Evolutionary conservation across 2,329 filamentous ascomycete genomes (phyloP), one percentile per base, ranked within the genome.

Genomic region (Neofusicoccum parvum): DNA sequence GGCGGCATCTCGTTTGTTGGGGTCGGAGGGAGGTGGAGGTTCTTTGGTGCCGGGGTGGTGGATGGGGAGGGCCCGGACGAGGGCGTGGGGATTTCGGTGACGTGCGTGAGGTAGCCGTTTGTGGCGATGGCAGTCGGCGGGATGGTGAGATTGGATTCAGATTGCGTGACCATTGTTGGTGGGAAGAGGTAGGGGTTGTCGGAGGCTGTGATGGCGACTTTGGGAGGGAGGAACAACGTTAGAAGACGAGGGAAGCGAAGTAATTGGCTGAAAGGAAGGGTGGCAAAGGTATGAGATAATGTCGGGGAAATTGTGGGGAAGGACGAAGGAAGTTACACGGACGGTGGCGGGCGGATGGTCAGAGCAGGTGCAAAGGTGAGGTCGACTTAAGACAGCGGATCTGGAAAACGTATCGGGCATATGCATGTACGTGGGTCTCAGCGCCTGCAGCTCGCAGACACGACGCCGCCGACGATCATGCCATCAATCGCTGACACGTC

Each of bases 51-150:
- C 23, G n/a, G 23, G 1, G n/a, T 14, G n/a, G 11, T 14, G 27
- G 39, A 46, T 3, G 56, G 56, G 10, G 56, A 60, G 3, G 41
- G 27, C 3, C 32, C 4, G 7, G 27, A 32, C 5, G 27, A 32
- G 27, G 56, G 56, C 5, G 56, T 48, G 15, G 56, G 56, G 32
- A 48, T 27, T 48, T 60, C 56, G 56, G 43, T 36, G 27, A 60
- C 43, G 11, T 43, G 56, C 5, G 17, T 36, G 43, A 60, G 56
- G 17, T 60, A 46, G 27, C 56, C 43, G 32, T 60, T 37, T 27
- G 56, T n/a, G 32, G 56, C 43, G 41, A 60, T n/a, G 27, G 39
- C 32, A 41, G 56, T 48, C 3, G 56, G 41, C 1, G 56, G 41
- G 15, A 48, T 4, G 14, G 48, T 60, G n/a, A 43, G 17, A 32